Percentiles rank a stretch among this genome's conserved stretches.
phyloP scores from a whole-genome alignment of 2,329 filamentous ascomycete genomes.

The Alternaria brassicae region DNA sequence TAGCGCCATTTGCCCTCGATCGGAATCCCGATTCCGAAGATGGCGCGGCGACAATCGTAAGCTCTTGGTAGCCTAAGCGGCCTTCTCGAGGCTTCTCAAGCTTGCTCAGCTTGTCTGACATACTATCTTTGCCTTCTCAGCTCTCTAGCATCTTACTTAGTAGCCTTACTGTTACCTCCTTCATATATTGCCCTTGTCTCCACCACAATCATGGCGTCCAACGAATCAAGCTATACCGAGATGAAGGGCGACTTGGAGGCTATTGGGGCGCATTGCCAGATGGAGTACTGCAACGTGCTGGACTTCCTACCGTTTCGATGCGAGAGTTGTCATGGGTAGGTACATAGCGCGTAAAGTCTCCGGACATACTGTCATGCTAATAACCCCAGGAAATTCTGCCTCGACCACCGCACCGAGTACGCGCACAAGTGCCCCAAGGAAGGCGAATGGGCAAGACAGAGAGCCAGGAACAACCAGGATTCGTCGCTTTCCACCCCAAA shows the following conservation, averaged over 20 bases:
- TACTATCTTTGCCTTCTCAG: background rate
- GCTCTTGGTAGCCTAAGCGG: constrained; percentile 14
- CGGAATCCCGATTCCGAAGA: constrained; percentile 3
- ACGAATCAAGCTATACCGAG: constrained; percentile 64
- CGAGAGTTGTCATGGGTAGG: constrained; percentile 76
- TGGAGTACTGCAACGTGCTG: constrained; percentile 88
- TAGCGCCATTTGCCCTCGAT: background rate
- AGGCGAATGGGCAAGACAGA: constrained; percentile 64
- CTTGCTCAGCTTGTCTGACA: constrained; percentile 18
- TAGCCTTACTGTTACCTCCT: background rate
- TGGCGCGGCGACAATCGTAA: constrained; percentile 24
- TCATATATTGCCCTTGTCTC: background rate
- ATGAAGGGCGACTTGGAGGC: constrained; percentile 81
- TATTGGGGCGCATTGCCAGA: constrained; percentile 90
- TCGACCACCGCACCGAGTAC: constrained; percentile 89
- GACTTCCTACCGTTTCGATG: constrained; percentile 96
- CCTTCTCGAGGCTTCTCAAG: constrained; percentile 30
- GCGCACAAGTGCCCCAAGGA: constrained; percentile 73
- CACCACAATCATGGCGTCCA: constrained; percentile 26
- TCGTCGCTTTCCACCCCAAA: constrained; percentile 49
- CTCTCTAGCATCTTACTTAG: background rate
- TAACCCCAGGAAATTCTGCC: constrained; percentile 74
- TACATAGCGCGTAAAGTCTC: background rate
- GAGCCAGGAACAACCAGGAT: constrained; percentile 48
- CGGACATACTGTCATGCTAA: constrained; percentile 10